phyloP scores from a whole-genome alignment of 2,329 filamentous ascomycete species.

The Neonectria coccinea region DNA sequence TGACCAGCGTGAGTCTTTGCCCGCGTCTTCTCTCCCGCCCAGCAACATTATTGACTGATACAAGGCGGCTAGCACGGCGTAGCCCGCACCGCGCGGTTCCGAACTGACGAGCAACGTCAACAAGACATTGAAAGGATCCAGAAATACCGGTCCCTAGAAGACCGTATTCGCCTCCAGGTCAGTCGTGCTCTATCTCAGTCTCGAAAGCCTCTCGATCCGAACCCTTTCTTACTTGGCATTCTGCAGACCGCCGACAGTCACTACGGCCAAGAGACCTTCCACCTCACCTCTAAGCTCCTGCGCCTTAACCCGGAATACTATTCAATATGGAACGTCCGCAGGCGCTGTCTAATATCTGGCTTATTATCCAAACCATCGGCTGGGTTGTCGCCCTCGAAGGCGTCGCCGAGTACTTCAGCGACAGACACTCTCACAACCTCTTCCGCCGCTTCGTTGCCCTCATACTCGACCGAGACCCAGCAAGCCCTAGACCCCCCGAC shows the following conservation, averaged over 20 bases:
- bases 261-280: constrained; percentile 68
- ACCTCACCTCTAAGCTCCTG: constrained; percentile 78
- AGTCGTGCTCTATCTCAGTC: constrained; percentile 22
- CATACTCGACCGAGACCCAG: constrained; percentile 65
- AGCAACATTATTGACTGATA: constrained; percentile 40
- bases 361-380: constrained; percentile 66
- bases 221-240: constrained; percentile 32
- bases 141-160: constrained; percentile 79
- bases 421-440: constrained; percentile 70
- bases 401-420: constrained; percentile 65
- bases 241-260: constrained; percentile 55
- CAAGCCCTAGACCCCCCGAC: constrained; percentile 59
- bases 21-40: not conserved
- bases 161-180: constrained; percentile 75
- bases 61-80: constrained; percentile 78
- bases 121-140: constrained; percentile 81
- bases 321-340: constrained; percentile 90
- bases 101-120: constrained; percentile 76
- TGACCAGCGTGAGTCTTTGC: constrained; percentile 41
- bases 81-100: constrained; percentile 71
- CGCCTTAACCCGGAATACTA: constrained; percentile 88
- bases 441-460: constrained; percentile 69
- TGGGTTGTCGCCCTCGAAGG: constrained; percentile 66
- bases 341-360: constrained; percentile 73
- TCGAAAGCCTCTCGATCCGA: constrained; percentile 8